These are phyloP conservation scores for Carex kokanica DNA, from an alignment of 176 grass and related monocot species.

Conservation along the genomic window DNA sequence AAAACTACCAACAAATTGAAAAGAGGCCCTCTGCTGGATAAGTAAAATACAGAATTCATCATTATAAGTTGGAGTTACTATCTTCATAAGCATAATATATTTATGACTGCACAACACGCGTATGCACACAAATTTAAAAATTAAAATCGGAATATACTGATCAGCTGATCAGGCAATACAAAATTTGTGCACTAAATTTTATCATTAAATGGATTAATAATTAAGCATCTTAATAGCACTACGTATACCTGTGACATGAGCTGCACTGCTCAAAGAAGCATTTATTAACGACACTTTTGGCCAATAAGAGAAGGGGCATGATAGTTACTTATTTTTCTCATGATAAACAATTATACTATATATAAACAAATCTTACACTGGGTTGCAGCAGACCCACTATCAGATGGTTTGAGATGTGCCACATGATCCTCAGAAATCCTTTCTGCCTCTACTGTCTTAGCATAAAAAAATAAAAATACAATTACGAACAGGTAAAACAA, in stretches of 20 bases:
- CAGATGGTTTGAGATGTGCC: constrained; percentile 97
- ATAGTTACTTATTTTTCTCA: neutral
- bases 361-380: constrained; percentile 61
- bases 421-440: constrained; percentile 97
- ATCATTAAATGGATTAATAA: no score
- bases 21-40: no score
- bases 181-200: no score
- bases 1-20: neutral
- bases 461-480: constrained; percentile 27
- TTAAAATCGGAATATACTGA: no score
- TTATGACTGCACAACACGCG: no score
- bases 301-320: constrained; percentile 4
- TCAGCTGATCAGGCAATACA: no score
- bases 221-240: no score
- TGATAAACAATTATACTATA: constrained; percentile 14
- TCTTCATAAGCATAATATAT: no score
- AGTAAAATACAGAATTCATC: no score
- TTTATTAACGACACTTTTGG: constrained; percentile 28
- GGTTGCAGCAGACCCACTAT: constrained; percentile 94
- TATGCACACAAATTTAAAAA: no score
- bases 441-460: constrained; percentile 92
- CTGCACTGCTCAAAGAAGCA: constrained; percentile 59
- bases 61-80: no score
- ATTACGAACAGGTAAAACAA: neutral
- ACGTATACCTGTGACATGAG: constrained; percentile 38